Conservation (phyloP, 2,329 filamentous ascomycete species). For the Venturia pyrina region DNA sequence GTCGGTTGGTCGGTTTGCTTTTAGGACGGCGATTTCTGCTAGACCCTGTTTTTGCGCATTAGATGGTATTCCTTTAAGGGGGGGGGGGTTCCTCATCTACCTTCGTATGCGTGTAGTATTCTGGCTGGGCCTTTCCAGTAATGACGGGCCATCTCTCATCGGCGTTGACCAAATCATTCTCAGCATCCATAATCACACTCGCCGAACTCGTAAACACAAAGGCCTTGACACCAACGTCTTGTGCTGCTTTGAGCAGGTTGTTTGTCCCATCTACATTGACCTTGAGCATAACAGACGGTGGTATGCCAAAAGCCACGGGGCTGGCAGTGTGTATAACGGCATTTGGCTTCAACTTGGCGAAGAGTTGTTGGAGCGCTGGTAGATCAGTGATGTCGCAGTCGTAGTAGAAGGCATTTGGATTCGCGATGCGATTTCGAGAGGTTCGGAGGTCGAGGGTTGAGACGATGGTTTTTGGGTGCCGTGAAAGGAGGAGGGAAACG, state of each 20-base stretch:
- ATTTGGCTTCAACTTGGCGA: slow-evolving; percentile 62
- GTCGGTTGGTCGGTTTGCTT: slow-evolving; percentile 46
- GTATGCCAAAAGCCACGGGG: slow-evolving; percentile 21
- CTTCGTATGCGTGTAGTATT: slow-evolving; percentile 14
- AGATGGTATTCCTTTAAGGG: neutral
- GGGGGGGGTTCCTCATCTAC: neutral
- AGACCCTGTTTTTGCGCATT: slow-evolving; percentile 43
- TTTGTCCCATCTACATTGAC: slow-evolving; percentile 85
- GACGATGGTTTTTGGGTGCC: slow-evolving; percentile 28
- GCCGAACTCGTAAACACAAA: slow-evolving; percentile 88
- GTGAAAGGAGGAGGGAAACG: slow-evolving; percentile 20
- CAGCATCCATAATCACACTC: slow-evolving; percentile 51
- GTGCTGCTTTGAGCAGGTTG: slow-evolving; percentile 65
- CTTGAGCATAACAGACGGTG: slow-evolving; percentile 53
- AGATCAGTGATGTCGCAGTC: slow-evolving; percentile 30
- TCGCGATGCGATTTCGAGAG: slow-evolving; percentile 13
- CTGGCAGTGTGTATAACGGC: slow-evolving; percentile 82
- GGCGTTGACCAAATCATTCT: slow-evolving; percentile 11
- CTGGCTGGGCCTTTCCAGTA: slow-evolving; percentile 8
- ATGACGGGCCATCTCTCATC: slow-evolving; percentile 14
- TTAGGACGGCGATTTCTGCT: slow-evolving; percentile 71
- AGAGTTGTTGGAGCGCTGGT: slow-evolving; percentile 29
- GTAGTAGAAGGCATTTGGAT: slow-evolving; percentile 23
- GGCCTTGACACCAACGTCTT: slow-evolving; percentile 59
- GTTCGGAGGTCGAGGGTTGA: slow-evolving; percentile 27